phyloP scores from a whole-genome alignment of 2,329 filamentous ascomycete species.

The Magnaporthiopsis incrustans region DNA sequence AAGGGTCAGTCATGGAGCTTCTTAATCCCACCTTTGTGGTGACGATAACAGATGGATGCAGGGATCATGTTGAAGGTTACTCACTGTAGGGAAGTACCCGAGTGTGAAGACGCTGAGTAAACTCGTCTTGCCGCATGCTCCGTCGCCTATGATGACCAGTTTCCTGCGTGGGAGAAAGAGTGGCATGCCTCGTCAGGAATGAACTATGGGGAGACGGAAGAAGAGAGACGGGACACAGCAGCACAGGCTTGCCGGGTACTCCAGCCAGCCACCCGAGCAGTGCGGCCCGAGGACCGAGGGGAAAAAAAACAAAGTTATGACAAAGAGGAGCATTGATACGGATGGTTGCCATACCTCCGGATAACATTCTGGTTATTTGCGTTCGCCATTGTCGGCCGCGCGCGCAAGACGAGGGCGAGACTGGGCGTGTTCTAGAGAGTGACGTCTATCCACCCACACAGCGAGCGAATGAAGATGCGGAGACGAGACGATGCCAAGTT shows the following conservation, averaged over 20 bases:
- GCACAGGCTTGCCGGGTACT: not conserved
- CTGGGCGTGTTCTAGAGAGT: not conserved
- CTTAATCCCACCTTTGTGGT: not conserved
- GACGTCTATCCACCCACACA: not conserved
- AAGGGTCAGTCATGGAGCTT: not conserved
- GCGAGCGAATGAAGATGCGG: not conserved
- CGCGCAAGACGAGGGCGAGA: constrained; percentile 2
- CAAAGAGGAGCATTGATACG: not conserved
- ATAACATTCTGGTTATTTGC: constrained; percentile 27
- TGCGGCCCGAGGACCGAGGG: not conserved
- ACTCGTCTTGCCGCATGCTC: constrained; percentile 97
- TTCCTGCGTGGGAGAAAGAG: constrained; percentile 55
- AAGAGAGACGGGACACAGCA: not conserved
- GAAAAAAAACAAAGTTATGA: not conserved
- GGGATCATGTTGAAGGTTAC: constrained; percentile 26
- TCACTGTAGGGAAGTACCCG: constrained; percentile 93
- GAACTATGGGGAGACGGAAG: not conserved
- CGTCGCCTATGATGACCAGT: constrained; percentile 92
- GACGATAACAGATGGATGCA: constrained; percentile 9
- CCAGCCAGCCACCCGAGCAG: not conserved
- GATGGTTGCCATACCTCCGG: constrained; percentile 22
- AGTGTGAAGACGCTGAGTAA: constrained; percentile 95
- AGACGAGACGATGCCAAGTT: not conserved
- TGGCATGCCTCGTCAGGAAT: not conserved
- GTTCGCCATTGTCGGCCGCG: constrained; percentile 23